Base-by-base conservation (phyloP, 2,329 filamentous ascomycete species). In the Cryphonectria naterciae region DNA sequence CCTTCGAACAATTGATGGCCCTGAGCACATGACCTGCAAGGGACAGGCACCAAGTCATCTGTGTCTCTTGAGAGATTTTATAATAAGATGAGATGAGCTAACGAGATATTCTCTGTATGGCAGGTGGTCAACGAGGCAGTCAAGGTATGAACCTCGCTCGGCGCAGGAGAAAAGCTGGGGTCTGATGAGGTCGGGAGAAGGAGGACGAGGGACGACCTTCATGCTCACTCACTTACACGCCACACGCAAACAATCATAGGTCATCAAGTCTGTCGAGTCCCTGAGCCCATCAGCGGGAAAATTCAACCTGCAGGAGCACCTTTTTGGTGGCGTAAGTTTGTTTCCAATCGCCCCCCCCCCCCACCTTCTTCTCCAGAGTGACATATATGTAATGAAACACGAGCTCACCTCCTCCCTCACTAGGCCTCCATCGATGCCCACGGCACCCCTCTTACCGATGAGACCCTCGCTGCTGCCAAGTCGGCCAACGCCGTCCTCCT, bases 291-390 rank as follows among this genome's bases (percentile, higher is more conserved):
- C 90, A 75, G 87, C 92, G 68, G 86, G 84, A 80, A 91, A 91
- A 77, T 97, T 98, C 85, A 94, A 96, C 80, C 92, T 98, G 77
- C 89, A 97, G 79, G 90, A 97, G 70, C 94, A 98, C 80, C 87
- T 97, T 70, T 88, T 99, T 71, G 95, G 96, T 78, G 95, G 96
- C 78, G 95, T 97, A 89, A 85, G 93, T 88, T 73, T 39, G 74
- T 43, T 43, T 37, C 35, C 63, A 2, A 49, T 41, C 54, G 11
- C 32, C 32, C 1, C 37, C 8, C 37, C 37, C 37, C 10, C 37
- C 37, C 37, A 10, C 10, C 37, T 39, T 39, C 37, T 32, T 32
- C 32, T 4, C 4, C 15, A 11, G 7, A 32, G 17, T 65, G 43
- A 60, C 39, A 62, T 46, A 58, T 52, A 65, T 11, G 64, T 3